Evolutionary conservation across 2,329 filamentous ascomycete species (phyloP).

Genomic region (Cordyceps tenuipes): DNA sequence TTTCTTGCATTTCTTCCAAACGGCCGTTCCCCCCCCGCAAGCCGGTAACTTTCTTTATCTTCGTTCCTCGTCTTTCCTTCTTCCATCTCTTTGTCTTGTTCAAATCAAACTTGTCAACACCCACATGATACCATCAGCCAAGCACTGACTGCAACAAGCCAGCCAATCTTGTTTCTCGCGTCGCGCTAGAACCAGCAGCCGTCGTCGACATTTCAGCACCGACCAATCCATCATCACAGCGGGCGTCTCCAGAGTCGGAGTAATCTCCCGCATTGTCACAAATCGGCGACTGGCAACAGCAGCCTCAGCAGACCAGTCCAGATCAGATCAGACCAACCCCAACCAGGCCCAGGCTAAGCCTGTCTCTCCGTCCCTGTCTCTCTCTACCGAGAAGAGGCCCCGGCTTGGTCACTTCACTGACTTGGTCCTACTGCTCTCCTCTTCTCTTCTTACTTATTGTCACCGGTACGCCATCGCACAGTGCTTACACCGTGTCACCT

Average conservation of each 20-base stretch:
- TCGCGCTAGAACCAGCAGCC: neutral
- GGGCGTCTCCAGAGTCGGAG: neutral
- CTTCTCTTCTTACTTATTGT: neutral
- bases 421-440: neutral
- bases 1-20: neutral
- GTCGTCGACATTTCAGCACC: neutral
- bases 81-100: neutral
- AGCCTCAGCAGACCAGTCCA: conserved; percentile 4
- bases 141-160: neutral
- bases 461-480: conserved; percentile 1
- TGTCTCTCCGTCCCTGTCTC: neutral
- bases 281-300: neutral
- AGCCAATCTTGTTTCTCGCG: neutral
- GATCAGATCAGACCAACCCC: too few relatives aligned
- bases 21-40: neutral
- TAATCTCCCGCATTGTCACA: conserved; percentile 7
- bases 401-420: neutral
- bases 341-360: neutral
- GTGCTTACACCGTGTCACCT: conserved; percentile 7
- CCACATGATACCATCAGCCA: conserved; percentile 1
- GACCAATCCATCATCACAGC: conserved; percentile 4
- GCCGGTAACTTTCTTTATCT: too few relatives aligned
- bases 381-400: neutral
- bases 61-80: too few relatives aligned
- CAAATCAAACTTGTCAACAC: conserved; percentile 4